Evolutionary conservation across 257 asterid species (phyloP).

Genomic region (Eucommia ulmoides): DNA sequence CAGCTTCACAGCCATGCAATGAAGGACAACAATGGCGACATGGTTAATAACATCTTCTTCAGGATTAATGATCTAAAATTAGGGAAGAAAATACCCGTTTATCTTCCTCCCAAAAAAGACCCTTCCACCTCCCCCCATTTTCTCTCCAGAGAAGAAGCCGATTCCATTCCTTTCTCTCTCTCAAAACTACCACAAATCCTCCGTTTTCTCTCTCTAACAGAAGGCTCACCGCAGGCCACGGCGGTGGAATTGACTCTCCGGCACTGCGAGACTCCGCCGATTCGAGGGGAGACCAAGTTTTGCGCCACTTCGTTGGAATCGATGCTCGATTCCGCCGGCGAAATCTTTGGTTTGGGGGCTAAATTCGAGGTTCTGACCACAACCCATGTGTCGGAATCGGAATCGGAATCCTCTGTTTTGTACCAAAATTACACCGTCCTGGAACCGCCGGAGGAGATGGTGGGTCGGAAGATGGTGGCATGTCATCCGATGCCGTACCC

Average conservation of each 20-base stretch:
- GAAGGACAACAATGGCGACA: not conserved
- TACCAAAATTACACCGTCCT: constrained; percentile 13
- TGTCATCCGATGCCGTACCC: constrained; percentile 86
- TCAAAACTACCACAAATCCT: not conserved
- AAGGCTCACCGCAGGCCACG: not conserved
- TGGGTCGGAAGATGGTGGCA: constrained; percentile 25
- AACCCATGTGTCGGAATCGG: not conserved
- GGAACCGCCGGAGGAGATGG: constrained; percentile 20
- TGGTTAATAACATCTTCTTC: not conserved
- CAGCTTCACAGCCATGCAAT: not conserved
- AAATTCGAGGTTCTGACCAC: not conserved
- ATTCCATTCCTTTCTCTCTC: not conserved
- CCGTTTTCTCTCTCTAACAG: not conserved
- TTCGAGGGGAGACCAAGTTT: not conserved
- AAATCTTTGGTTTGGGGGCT: not conserved
- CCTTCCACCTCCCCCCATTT: not conserved
- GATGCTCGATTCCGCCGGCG: not conserved
- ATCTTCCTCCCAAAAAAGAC: not conserved
- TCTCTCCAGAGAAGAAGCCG: not conserved
- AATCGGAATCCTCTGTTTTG: not conserved
- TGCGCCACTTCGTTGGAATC: not conserved
- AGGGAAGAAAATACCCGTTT: not conserved
- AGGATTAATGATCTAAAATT: not conserved
- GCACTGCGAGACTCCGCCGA: not conserved
- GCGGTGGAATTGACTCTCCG: not conserved